Evolutionary conservation across 169 alveolate species (phyloP).

Genomic region (Plasmodium yoelii): DNA sequence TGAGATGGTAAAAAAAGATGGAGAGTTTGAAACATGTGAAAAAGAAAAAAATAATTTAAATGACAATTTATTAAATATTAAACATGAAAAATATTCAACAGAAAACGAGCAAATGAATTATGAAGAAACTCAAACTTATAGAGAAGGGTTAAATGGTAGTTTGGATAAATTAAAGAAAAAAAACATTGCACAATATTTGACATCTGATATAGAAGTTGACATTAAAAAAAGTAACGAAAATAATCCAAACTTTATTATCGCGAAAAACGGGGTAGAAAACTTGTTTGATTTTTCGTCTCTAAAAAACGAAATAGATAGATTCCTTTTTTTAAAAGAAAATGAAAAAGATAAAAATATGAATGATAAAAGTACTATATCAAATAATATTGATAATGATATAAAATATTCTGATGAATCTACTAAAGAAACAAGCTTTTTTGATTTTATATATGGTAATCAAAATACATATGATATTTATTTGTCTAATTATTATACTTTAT

Average conservation of each 20-base stretch:
- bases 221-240: not conserved
- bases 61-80: not conserved
- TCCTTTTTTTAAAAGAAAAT: constrained; percentile 15
- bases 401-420: not conserved
- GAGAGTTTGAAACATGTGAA: not conserved
- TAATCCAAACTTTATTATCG: too few species aligned
- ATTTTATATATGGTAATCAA: constrained; percentile 65
- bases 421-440: constrained; percentile 25
- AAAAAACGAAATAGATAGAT: constrained; percentile 39
- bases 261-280: not conserved
- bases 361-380: constrained; percentile 13
- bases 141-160: not conserved
- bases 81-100: not conserved
- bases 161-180: not conserved
- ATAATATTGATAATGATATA: constrained; percentile 2
- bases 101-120: not conserved
- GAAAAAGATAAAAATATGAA: constrained; percentile 13
- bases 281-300: constrained; percentile 28
- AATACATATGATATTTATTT: constrained; percentile 68
- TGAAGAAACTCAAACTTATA: too few species aligned
- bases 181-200: too few species aligned
- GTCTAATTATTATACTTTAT: constrained; percentile 51
- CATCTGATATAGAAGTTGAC: not conserved
- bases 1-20: not conserved
- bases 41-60: not conserved